These are phyloP conservation scores for Cicer arietinum DNA, from an alignment of 306 rosid genomes.

Conservation along the genomic window DNA sequence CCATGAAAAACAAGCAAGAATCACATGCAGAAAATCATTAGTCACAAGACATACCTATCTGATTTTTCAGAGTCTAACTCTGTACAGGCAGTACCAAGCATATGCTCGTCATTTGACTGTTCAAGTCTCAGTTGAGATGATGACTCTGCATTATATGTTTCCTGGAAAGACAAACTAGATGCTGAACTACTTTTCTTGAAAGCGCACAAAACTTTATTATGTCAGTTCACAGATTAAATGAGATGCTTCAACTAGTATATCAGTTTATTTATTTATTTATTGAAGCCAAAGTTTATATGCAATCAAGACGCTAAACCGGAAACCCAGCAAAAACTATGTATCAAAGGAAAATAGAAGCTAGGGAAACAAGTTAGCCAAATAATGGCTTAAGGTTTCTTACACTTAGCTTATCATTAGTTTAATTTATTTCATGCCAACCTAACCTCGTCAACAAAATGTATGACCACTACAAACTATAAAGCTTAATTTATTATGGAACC, in stretches of 20 bases:
- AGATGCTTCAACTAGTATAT: not conserved
- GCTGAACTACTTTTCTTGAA: too few relatives aligned
- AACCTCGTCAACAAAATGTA: not conserved
- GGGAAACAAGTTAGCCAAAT: not conserved
- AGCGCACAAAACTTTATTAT: not conserved
- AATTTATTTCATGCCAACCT: not conserved
- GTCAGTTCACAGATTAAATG: not conserved
- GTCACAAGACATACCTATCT: conserved; percentile 52
- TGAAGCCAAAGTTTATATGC: not conserved
- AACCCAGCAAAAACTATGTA: not conserved
- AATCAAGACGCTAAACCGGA: not conserved
- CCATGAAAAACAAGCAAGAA: not conserved
- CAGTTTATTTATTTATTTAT: not conserved
- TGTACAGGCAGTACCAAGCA: conserved; percentile 21
- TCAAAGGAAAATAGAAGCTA: not conserved
- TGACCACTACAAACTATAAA: too few relatives aligned
- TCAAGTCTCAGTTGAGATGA: conserved; percentile 32
- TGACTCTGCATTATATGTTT: conserved; percentile 23
- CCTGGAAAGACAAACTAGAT: conserved; percentile 40
- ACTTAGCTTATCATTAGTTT: too few relatives aligned
- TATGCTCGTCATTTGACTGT: conserved; percentile 40
- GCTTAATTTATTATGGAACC: too few relatives aligned
- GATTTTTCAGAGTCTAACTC: conserved; percentile 48
- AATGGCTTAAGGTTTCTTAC: not conserved
- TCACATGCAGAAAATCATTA: conserved; percentile 9